Evolutionary conservation across 805 yeast genomes (phyloP), one percentile per base, ranked within the genome.

Genomic region (Ogataea saltuana): DNA sequence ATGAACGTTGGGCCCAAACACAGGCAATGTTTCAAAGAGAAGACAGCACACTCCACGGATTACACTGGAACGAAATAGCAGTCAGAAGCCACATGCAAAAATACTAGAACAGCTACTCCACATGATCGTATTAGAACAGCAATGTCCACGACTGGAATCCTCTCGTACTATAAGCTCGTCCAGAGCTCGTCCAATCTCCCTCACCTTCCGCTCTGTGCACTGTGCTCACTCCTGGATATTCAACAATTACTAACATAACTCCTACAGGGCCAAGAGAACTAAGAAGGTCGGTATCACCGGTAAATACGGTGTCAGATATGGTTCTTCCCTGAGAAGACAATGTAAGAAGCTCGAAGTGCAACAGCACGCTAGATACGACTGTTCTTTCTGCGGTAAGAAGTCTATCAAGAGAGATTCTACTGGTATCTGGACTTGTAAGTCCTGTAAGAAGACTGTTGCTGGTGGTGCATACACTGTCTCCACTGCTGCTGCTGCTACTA

Each of bases 251-350:
- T 50, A 48, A 52, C 58, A 16, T 4, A 34, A 5, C 37, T 35
- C 25, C 29, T 38, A 46, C 35, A 88, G 96, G 99, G 87, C 99
- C 78, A 93, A 95, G 81, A 91, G 99, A 87, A 93, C 99, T 67
- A 93, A 93, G 95, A 93, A 93, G 88, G 99, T 93, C 75, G 99
- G 99, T 78, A 93, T 93, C 83, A 93, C 99, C 75, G 99, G 99
- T 85, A 95, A 95, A 83, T 93, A 88, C 85, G 99, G 99, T 88
- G 97, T 93, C 80, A 90, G 99, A 84, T 93, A 93, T 83, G 96
- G 99, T 90, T 91, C 99, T 68, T 95, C 99, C 59, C 82, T 93
- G 76, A 91, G 99, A 86, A 88, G 98, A 80, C 97, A 89, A 79
- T 87, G 96, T 83, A 90, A 90, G 85, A 93, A 93, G 83, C 81